These are phyloP conservation scores for Pleomassaria siparia DNA, from an alignment of 2,329 filamentous ascomycete genomes.

Conservation along the genomic window DNA sequence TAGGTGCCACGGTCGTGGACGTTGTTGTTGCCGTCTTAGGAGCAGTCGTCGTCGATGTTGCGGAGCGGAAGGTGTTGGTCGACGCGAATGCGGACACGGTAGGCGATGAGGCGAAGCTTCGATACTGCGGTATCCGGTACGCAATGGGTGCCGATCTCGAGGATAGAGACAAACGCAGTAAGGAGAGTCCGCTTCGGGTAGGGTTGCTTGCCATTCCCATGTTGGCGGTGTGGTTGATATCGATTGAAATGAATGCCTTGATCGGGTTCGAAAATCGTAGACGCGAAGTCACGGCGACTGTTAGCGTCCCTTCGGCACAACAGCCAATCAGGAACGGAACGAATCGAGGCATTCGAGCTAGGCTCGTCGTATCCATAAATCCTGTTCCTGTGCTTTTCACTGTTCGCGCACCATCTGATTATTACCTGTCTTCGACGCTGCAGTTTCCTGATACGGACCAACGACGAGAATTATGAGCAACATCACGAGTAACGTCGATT, in stretches of 20 bases:
- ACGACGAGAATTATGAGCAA: too few species aligned
- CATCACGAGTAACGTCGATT: too few species aligned
- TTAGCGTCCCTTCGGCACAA: too few species aligned
- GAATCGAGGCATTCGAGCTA: too few species aligned
- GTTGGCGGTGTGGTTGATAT: slow-evolving; percentile 2
- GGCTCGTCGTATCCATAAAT: too few species aligned
- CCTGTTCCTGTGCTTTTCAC: too few species aligned
- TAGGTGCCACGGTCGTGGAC: not conserved
- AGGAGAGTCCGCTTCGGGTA: slow-evolving; percentile 21
- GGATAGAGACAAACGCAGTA: slow-evolving; percentile 18
- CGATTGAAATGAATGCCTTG: too few species aligned
- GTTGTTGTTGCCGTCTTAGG: slow-evolving; percentile 12
- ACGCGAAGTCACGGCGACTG: slow-evolving; percentile 19
- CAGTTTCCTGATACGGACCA: too few species aligned
- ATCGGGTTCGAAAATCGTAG: not conserved
- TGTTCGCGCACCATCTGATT: too few species aligned
- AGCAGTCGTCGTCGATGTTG: slow-evolving; percentile 11
- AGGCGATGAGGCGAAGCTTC: slow-evolving; percentile 25
- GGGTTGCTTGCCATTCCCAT: slow-evolving; percentile 24
- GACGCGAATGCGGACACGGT: slow-evolving; percentile 24
- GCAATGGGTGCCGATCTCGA: slow-evolving; percentile 18
- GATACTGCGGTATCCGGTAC: slow-evolving; percentile 14
- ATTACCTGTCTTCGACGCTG: too few species aligned
- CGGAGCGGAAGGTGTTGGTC: slow-evolving; percentile 14
- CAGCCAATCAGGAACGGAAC: not conserved